Evolutionary conservation across 73 alveolate genomes (phyloP).

Genomic region (Paramecium tetraurelia): DNA sequence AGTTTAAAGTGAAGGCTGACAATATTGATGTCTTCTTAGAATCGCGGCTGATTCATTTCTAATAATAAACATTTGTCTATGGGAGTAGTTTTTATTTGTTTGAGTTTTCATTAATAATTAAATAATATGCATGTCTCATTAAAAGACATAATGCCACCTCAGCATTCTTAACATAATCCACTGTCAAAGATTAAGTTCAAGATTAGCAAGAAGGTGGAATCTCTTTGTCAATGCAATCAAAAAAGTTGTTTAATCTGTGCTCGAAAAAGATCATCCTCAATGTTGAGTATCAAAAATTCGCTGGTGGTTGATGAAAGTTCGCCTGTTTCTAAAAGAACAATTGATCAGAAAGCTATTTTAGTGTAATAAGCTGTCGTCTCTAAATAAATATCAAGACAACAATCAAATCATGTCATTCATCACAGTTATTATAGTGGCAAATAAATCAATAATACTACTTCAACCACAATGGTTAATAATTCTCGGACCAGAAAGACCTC

Average conservation of each 20-base stretch:
- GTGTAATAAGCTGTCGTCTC: neutral
- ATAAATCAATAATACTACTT: constrained; percentile 4
- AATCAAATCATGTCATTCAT: neutral
- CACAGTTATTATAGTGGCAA: constrained; percentile 38
- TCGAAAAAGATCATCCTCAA: constrained; percentile 15
- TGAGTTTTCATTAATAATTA: neutral
- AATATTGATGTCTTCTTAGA: neutral
- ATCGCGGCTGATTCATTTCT: neutral
- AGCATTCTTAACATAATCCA: neutral
- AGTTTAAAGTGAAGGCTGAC: neutral
- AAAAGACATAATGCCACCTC: constrained; percentile 11
- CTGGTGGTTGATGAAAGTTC: constrained; percentile 24
- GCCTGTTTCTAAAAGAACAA: constrained; percentile 28
- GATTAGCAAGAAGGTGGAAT: constrained; percentile 42
- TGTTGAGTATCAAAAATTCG: constrained; percentile 8
- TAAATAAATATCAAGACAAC: constrained; percentile 17
- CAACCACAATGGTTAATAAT: neutral
- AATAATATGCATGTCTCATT: constrained; percentile 24
- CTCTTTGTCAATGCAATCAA: constrained; percentile 22
- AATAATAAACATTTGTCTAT: neutral
- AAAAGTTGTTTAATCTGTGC: constrained; percentile 24
- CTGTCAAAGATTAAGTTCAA: neutral
- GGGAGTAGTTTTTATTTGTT: neutral
- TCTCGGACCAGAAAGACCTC: constrained; percentile 20
- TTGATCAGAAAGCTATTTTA: neutral